Conservation (phyloP, 192 early-diverging fungal species). For the Obelidium mucronatum region DNA sequence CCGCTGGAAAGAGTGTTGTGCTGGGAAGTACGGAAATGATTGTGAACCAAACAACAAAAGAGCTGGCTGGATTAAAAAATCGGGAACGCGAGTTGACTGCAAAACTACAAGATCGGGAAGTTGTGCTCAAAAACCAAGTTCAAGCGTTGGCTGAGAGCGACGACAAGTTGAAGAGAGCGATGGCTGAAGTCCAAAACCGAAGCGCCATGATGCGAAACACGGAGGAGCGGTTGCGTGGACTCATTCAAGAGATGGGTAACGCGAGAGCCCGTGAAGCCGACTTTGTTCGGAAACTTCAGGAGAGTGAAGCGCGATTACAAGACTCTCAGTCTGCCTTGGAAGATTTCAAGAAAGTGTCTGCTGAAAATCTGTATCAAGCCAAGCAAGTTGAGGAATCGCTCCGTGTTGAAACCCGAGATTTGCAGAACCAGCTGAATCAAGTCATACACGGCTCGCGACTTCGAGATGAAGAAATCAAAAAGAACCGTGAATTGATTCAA, state of each 20-base stretch:
- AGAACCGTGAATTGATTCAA: conserved; percentile 38
- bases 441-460: conserved; percentile 18
- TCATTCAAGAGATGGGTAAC: conserved; percentile 36
- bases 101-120: conserved; percentile 18
- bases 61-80: neutral
- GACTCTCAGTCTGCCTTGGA: conserved; percentile 9
- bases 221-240: conserved; percentile 24
- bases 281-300: conserved; percentile 24
- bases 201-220: conserved; percentile 21
- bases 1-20: conserved; percentile 27
- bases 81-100: conserved; percentile 26
- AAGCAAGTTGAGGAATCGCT: conserved; percentile 23
- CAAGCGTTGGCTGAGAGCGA: conserved; percentile 21
- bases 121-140: neutral
- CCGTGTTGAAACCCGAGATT: conserved; percentile 28
- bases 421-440: conserved; percentile 29
- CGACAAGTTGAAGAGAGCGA: conserved; percentile 30
- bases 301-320: conserved; percentile 15
- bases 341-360: conserved; percentile 35
- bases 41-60: conserved; percentile 37
- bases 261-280: conserved; percentile 29
- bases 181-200: conserved; percentile 30
- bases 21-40: conserved; percentile 34
- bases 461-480: conserved; percentile 37
- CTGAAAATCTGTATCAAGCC: conserved; percentile 30